These are phyloP conservation scores for Sclerotinia sclerotiorum DNA, from an alignment of 2,329 filamentous ascomycete genomes.

Conservation along the genomic window DNA sequence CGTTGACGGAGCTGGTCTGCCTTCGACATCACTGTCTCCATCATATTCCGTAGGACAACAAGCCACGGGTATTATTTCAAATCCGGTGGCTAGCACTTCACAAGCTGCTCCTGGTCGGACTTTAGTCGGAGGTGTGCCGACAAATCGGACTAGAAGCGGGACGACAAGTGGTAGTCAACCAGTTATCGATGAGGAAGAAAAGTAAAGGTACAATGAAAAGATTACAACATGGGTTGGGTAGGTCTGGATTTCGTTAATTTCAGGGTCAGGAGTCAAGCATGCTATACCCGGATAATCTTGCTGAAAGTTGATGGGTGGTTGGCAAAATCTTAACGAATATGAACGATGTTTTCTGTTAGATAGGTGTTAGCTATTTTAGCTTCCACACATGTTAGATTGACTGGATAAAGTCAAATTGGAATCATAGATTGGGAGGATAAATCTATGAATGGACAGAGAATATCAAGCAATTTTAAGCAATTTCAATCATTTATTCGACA, in stretches of 20 bases:
- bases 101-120: constrained; percentile 10
- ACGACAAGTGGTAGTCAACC: constrained; percentile 1
- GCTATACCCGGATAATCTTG: constrained; percentile 9
- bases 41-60: constrained; percentile 11
- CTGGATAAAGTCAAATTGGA: background rate
- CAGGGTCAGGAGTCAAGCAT: constrained; percentile 15
- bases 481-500: background rate
- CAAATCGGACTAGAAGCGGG: constrained; percentile 1
- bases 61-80: background rate
- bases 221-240: background rate
- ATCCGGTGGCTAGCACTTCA: background rate
- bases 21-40: constrained; percentile 1
- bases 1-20: background rate
- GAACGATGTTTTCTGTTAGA: constrained; percentile 7
- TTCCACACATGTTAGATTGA: background rate
- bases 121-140: constrained; percentile 8
- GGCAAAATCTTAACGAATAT: constrained; percentile 17
- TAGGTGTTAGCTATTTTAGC: background rate
- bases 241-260: background rate
- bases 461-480: background rate
- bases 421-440: background rate
- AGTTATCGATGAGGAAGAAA: background rate
- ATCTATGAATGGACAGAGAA: background rate
- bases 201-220: background rate
- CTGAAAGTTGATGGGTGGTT: constrained; percentile 1